These are phyloP conservation scores for Psidium friedrichsthalianum DNA, from an alignment of 345 rosid genomes.

Conservation along the genomic window DNA sequence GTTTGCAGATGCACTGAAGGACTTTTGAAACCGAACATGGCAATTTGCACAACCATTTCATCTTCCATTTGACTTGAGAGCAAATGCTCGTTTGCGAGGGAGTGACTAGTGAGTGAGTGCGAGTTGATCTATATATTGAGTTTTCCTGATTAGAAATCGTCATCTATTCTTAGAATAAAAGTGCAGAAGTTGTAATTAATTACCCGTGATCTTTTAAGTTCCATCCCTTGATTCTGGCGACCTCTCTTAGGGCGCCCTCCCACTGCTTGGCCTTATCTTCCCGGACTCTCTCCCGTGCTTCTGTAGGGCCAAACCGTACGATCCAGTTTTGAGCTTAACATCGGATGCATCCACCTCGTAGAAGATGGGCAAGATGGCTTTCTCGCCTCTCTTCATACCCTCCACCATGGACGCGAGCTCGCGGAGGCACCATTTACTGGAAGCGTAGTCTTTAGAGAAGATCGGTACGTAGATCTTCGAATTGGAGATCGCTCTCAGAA, in stretches of 20 bases:
- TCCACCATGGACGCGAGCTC: too few species aligned
- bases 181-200: neutral
- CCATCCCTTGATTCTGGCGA: too few species aligned
- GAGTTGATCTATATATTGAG: neutral
- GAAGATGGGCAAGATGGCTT: too few species aligned
- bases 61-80: neutral
- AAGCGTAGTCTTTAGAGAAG: too few species aligned
- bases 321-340: neutral
- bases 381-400: too few species aligned
- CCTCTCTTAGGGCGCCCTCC: neutral
- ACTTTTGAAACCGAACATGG: too few species aligned
- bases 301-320: fast-evolving
- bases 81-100: neutral
- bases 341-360: too few species aligned
- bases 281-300: neutral
- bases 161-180: neutral
- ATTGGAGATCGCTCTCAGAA: neutral
- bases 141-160: neutral
- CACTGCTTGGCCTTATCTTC: neutral
- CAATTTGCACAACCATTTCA: neutral
- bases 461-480: too few species aligned
- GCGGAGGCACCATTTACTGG: too few species aligned
- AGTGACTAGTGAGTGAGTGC: neutral
- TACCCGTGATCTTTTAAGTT: too few species aligned
- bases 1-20: too few species aligned